phyloP scores from a whole-genome alignment of 352 stramenopile genomes.

The Pythium folliculosum region DNA sequence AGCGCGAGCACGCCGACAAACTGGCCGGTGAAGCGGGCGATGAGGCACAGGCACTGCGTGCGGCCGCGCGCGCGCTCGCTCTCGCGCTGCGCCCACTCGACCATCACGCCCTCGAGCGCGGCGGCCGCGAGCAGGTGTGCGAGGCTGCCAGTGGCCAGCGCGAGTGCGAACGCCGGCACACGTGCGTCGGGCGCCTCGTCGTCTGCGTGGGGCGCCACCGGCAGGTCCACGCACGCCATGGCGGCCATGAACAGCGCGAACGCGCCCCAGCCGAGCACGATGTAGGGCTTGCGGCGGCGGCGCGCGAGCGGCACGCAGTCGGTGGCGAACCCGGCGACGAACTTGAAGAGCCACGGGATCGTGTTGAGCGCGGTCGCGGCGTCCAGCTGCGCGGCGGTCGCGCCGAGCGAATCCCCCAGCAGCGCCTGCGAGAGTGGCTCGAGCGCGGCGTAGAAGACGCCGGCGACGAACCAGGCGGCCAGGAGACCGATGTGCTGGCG shows the following conservation, averaged over 20 bases:
- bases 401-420: conserved; percentile 29
- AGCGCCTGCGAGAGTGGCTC: conserved; percentile 21
- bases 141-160: conserved; percentile 3
- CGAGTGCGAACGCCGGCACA: too few species aligned
- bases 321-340: conserved; percentile 30
- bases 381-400: conserved; percentile 1
- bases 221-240: conserved; percentile 19
- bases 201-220: background rate
- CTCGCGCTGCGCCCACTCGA: conserved; percentile 27
- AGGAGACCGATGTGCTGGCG: conserved; percentile 16
- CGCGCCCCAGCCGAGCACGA: conserved; percentile 28
- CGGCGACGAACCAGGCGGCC: conserved; percentile 28
- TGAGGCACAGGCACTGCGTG: conserved; percentile 11
- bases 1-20: background rate
- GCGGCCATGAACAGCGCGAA: conserved; percentile 18
- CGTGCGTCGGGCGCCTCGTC: background rate
- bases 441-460: conserved; percentile 28
- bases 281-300: conserved; percentile 35
- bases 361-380: conserved; percentile 8
- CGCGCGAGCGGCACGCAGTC: conserved; percentile 29
- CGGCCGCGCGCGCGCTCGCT: conserved; percentile 16
- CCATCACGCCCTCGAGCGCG: conserved; percentile 21
- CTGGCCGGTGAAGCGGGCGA: conserved; percentile 11
- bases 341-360: conserved; percentile 28
- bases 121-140: conserved; percentile 3